phyloP scores from a whole-genome alignment of 2,329 filamentous ascomycete genomes.

The Colletotrichum eleusines region DNA sequence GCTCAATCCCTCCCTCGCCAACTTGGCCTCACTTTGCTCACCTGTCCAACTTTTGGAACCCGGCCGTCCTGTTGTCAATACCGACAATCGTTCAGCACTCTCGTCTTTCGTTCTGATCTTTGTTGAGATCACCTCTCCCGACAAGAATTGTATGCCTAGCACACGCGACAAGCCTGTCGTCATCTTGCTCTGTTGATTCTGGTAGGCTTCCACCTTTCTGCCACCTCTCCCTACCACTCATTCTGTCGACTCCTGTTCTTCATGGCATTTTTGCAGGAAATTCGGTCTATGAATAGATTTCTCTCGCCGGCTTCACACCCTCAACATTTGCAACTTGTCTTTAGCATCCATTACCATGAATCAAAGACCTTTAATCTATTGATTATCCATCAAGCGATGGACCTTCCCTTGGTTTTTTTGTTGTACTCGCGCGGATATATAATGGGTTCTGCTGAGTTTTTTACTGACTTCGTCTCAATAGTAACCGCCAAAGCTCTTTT shows the following conservation, averaged over 20 bases:
- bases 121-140: not conserved
- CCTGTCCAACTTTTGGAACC: slow-evolving; percentile 33
- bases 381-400: not conserved
- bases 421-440: not conserved
- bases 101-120: not conserved
- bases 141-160: slow-evolving; percentile 55
- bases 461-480: not conserved
- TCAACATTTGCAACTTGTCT: not conserved
- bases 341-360: too few relatives aligned
- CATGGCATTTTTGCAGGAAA: not conserved
- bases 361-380: not conserved
- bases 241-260: not conserved
- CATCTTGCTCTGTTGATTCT: slow-evolving; percentile 2
- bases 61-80: slow-evolving; percentile 1
- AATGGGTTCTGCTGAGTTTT: not conserved
- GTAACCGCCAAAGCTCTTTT: not conserved
- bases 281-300: not conserved
- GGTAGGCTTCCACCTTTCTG: slow-evolving; percentile 4
- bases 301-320: too few relatives aligned
- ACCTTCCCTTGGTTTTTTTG: too few relatives aligned
- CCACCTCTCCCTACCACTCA: not conserved
- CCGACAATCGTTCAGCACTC: not conserved
- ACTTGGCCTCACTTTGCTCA: slow-evolving; percentile 22
- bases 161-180: slow-evolving; percentile 48
- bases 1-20: slow-evolving; percentile 11